A percentile compares a stretch with the other conserved stretches of the same genome.
Evolutionary conservation across 2,329 filamentous ascomycete genomes (phyloP).

Genomic region (Alternaria triticimaculans): DNA sequence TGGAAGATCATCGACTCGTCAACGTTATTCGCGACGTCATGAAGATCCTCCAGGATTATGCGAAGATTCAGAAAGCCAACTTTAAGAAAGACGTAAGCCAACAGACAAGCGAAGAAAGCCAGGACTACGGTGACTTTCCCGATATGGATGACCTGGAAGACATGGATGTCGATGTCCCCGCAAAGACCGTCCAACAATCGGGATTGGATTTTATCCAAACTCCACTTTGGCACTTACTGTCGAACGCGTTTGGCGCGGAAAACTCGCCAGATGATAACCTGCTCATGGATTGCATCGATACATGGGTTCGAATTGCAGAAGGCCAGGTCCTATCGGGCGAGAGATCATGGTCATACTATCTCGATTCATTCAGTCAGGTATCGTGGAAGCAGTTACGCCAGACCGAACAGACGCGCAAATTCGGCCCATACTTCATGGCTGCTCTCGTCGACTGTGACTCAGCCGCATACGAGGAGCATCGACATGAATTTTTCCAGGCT

Average conservation of each 20-base stretch:
- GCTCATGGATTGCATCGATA: constrained; percentile 59
- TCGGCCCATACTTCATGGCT: constrained; percentile 54
- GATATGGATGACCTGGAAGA: constrained; percentile 58
- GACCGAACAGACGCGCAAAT: constrained; percentile 55
- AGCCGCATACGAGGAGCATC: constrained; percentile 54
- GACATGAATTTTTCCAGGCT: constrained; percentile 56
- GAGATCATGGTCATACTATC: constrained; percentile 63
- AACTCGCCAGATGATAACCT: constrained; percentile 59
- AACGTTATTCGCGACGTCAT: constrained; percentile 58
- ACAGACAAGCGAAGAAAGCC: constrained; percentile 63
- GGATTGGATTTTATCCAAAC: constrained; percentile 54
- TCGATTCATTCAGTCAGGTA: constrained; percentile 60
- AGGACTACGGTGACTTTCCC: constrained; percentile 68
- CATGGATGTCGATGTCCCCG: constrained; percentile 22
- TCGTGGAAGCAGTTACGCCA: constrained; percentile 58
- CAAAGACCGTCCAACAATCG: constrained; percentile 8
- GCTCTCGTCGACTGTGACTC: constrained; percentile 49
- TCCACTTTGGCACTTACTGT: constrained; percentile 61
- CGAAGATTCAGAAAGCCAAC: constrained; percentile 18
- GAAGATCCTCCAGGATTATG: constrained; percentile 55
- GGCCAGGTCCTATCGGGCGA: constrained; percentile 53
- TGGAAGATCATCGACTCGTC: constrained; percentile 53
- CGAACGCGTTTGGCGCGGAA: constrained; percentile 68
- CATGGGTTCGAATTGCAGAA: constrained; percentile 61
- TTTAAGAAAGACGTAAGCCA: constrained; percentile 40